Base-by-base conservation (phyloP, 768 basidiomycete genomes). In the Boletus tomentosulus region DNA sequence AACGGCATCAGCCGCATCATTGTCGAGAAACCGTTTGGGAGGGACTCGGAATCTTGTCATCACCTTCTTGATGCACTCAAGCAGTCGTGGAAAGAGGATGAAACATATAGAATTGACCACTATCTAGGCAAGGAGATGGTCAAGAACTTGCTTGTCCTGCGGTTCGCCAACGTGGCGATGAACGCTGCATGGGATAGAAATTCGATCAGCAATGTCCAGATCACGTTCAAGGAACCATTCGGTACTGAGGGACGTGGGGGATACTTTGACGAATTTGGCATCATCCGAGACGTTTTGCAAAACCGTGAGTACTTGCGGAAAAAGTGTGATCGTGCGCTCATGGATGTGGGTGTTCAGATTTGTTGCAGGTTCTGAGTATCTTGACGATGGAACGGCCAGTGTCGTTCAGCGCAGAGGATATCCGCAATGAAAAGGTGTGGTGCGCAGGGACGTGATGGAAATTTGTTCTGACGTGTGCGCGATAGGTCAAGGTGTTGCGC, bases 91-190 rank as follows among this genome's bases (percentile, higher is more conserved):
- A 78, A 78, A 3, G 96, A 99, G 73, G 92, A 98, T 28, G 97
- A 99, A 77, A 98, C 95, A 10, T 99, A 90, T 84, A 89, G 96
- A 50, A 98, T 99, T 68, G 96, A 99, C 73, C 96, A 99, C 69
- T 99, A 99, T 71, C 87, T 99, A 50, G 96, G 96, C 54, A 99
- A 99, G 77, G 96, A 99, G 81, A 98, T 99, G 96, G 92, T 98
- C 67, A 99, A 99, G 80, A 99, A 98, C 72, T 71, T 99, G 51
- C 87, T 98, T 58, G 92, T 98, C 28, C 77, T 98, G 49, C 86
- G 96, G 33, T 99, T 99, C 65, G 96, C 92, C 58, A 99, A 99
- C 73, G 74, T 94, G 60, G 89, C 94, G 25, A 72, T 97, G 77
- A 84, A 84, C 58, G 84, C 91, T 28, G 81, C 83, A 37, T 97